A percentile compares a stretch with the other conserved stretches of the same genome.
phyloP scores from a whole-genome alignment of 148 eudicot species.

The Rheum nobile region DNA sequence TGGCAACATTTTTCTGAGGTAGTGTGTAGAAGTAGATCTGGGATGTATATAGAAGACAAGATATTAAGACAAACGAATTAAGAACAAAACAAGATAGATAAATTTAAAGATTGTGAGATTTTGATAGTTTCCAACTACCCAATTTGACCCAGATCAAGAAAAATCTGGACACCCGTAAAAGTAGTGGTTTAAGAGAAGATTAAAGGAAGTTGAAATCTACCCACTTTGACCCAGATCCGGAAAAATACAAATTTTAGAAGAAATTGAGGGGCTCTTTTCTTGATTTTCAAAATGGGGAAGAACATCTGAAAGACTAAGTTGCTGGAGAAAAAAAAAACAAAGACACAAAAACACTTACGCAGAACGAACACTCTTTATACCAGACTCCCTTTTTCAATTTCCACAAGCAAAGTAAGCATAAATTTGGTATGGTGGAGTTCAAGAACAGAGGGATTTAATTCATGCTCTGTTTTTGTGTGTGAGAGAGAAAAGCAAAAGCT shows the following conservation, averaged over 20 bases:
- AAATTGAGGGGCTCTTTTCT: neutral
- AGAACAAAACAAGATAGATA: neutral
- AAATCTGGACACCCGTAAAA: neutral
- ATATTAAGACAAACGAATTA: neutral
- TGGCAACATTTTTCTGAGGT: constrained; percentile 14
- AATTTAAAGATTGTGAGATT: neutral
- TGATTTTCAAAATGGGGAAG: neutral
- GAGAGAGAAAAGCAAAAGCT: neutral
- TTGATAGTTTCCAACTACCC: neutral
- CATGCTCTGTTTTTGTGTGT: neutral
- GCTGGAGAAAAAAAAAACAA: neutral
- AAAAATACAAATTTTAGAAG: neutral
- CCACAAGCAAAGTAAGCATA: neutral
- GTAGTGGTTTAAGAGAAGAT: too few relatives aligned
- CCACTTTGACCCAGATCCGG: constrained; percentile 5
- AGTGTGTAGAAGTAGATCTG: neutral
- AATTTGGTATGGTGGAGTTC: neutral
- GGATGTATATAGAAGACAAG: neutral
- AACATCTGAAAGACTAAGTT: neutral
- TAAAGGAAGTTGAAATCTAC: neutral
- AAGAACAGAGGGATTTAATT: neutral
- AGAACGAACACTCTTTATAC: neutral
- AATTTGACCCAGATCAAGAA: neutral
- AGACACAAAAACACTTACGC: neutral
- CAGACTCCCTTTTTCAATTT: neutral